These are phyloP conservation scores for Camellia lanceoleosa DNA, from an alignment of 148 eudicot species.

Conservation along the genomic window DNA sequence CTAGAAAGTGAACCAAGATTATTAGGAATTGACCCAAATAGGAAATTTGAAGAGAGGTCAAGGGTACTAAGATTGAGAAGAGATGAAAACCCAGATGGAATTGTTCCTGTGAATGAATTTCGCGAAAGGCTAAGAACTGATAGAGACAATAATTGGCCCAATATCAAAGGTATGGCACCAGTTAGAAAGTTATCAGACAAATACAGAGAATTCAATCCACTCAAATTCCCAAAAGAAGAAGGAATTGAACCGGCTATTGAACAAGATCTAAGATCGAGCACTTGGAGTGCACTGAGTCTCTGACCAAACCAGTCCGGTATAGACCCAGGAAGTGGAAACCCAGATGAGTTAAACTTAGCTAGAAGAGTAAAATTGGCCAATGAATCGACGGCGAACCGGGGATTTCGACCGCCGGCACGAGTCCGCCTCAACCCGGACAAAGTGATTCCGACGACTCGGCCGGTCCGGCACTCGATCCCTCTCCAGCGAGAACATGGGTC, in stretches of 20 bases:
- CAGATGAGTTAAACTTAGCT: constrained; percentile 29
- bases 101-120: constrained; percentile 34
- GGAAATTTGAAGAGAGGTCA: constrained; percentile 33
- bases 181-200: constrained; percentile 32
- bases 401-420: constrained; percentile 19
- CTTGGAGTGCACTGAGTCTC: constrained; percentile 24
- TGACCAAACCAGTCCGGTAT: constrained; percentile 44
- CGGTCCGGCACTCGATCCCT: constrained; percentile 31
- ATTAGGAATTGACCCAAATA: constrained; percentile 31
- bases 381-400: constrained; percentile 35
- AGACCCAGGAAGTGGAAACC: constrained; percentile 30
- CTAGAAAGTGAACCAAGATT: constrained; percentile 26
- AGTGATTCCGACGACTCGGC: constrained; percentile 25
- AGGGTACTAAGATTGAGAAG: constrained; percentile 27
- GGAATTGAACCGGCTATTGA: constrained; percentile 37
- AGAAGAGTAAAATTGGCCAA: constrained; percentile 22
- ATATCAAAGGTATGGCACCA: constrained; percentile 27
- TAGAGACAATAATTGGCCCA: constrained; percentile 24
- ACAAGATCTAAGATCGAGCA: constrained; percentile 39
- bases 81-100: constrained; percentile 27
- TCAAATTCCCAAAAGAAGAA: constrained; percentile 27
- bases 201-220: constrained; percentile 13
- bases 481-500: constrained; percentile 34
- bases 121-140: constrained; percentile 30
- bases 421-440: constrained; percentile 30